Evolutionary conservation across 306 rosid species (phyloP).

Genomic region (Nissolia schottii): DNA sequence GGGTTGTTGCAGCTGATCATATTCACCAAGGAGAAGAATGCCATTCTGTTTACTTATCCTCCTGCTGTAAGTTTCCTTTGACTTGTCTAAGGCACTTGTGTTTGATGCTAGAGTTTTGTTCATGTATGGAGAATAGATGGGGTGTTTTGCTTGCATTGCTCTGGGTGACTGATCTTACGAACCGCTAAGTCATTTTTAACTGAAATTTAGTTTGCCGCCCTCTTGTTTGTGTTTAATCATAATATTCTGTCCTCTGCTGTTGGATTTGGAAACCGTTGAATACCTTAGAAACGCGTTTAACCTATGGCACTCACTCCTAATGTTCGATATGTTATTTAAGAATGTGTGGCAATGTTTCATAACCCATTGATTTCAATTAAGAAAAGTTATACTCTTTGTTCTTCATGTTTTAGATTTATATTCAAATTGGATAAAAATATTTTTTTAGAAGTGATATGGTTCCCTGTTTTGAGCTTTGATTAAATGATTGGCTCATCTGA

Average conservation of each 20-base stretch:
- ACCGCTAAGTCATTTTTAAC: neutral
- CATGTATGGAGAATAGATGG: neutral
- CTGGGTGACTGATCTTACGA: neutral
- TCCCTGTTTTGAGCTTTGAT: neutral
- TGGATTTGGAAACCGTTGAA: neutral
- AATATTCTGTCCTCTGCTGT: neutral
- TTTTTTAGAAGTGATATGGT: neutral
- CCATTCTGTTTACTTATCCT: slow-evolving; percentile 85
- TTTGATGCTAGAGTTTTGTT: neutral
- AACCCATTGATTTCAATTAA: neutral
- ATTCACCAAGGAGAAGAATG: slow-evolving; percentile 85
- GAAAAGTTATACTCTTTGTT: neutral
- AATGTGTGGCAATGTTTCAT: neutral
- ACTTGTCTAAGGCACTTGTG: neutral
- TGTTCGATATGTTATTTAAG: neutral
- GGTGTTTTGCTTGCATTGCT: neutral
- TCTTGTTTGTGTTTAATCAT: neutral
- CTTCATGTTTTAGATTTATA: neutral
- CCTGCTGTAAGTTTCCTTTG: slow-evolving; percentile 53
- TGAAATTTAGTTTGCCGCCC: neutral
- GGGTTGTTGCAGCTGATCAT: slow-evolving; percentile 79
- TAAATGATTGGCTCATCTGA: neutral
- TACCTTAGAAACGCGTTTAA: slow-evolving; percentile 4
- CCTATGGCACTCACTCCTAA: neutral
- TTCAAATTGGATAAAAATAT: neutral